Evolutionary conservation across 2,329 filamentous ascomycete species (phyloP).

Genomic region (Daldinia sp.): DNA sequence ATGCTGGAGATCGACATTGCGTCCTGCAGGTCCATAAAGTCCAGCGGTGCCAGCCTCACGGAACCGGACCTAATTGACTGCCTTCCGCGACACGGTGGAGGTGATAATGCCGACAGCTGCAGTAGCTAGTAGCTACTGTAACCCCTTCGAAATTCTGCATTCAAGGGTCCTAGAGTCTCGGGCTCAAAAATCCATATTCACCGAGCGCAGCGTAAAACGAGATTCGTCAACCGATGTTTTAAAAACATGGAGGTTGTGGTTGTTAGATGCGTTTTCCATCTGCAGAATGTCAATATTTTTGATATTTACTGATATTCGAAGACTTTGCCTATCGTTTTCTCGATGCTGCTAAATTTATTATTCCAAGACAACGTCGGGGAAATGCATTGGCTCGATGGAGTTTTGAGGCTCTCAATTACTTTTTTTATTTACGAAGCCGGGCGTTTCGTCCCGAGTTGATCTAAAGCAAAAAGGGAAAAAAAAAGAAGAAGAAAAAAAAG

Average conservation of each 20-base stretch:
- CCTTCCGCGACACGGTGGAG: constrained; percentile 8
- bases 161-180: constrained; percentile 36
- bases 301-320: constrained; percentile 12
- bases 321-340: constrained; percentile 6
- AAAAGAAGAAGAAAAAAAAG: constrained; percentile 21
- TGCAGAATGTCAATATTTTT: constrained; percentile 21
- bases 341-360: constrained; percentile 30
- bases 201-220: constrained; percentile 17
- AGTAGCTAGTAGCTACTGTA: constrained; percentile 13
- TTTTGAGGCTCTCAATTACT: constrained; percentile 15
- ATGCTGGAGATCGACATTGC: constrained; percentile 29
- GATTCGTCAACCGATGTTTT: not conserved
- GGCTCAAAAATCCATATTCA: constrained; percentile 24
- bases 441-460: constrained; percentile 5
- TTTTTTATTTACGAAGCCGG: constrained; percentile 2
- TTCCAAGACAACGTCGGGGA: constrained; percentile 36
- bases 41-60: constrained; percentile 27
- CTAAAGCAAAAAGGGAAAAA: not conserved
- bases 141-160: constrained; percentile 23
- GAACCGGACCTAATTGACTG: constrained; percentile 30
- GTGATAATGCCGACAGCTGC: constrained; percentile 20
- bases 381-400: constrained; percentile 9
- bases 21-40: constrained; percentile 28
- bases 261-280: constrained; percentile 2
- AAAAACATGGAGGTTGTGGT: not conserved